phyloP scores from a whole-genome alignment of 1,284 basidiomycete species.

The Waitea zeae region DNA sequence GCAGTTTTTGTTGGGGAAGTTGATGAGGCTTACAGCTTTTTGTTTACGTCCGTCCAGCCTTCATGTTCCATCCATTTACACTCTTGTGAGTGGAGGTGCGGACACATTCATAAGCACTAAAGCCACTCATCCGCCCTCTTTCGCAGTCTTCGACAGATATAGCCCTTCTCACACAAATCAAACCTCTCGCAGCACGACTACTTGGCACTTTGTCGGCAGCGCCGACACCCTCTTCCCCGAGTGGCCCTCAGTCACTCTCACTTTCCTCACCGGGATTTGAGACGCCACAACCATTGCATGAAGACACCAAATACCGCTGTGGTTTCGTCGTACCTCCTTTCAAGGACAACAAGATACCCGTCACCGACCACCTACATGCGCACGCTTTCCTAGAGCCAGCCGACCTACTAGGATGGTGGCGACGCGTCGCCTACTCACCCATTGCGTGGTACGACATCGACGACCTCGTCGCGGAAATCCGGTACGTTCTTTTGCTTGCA shows the following conservation, averaged over 20 bases:
- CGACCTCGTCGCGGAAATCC: conserved; percentile 63
- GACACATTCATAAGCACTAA: background rate
- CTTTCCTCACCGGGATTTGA: background rate
- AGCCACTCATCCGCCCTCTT: too few relatives aligned
- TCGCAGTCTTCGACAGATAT: conserved; percentile 53
- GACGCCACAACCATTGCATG: background rate
- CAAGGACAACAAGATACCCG: conserved; percentile 54
- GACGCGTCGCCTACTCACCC: conserved; percentile 43
- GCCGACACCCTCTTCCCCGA: conserved; percentile 13
- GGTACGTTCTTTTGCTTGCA: conserved; percentile 26
- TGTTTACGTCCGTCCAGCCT: conserved; percentile 26
- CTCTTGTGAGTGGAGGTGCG: conserved; percentile 27
- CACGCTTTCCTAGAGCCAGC: conserved; percentile 51
- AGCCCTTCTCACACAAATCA: conserved; percentile 45
- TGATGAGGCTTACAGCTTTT: background rate
- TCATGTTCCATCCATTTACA: conserved; percentile 61
- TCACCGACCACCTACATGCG: conserved; percentile 59
- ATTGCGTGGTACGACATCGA: conserved; percentile 61
- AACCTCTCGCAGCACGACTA: conserved; percentile 37
- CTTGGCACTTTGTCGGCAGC: conserved; percentile 28
- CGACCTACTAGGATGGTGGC: conserved; percentile 55
- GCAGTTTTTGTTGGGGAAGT: conserved; percentile 5
- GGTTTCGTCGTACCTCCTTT: conserved; percentile 65
- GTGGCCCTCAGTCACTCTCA: background rate
- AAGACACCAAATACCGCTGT: conserved; percentile 28